Base-by-base conservation (phyloP, 164 flowering plant species). In the Magnolia sinica region DNA sequence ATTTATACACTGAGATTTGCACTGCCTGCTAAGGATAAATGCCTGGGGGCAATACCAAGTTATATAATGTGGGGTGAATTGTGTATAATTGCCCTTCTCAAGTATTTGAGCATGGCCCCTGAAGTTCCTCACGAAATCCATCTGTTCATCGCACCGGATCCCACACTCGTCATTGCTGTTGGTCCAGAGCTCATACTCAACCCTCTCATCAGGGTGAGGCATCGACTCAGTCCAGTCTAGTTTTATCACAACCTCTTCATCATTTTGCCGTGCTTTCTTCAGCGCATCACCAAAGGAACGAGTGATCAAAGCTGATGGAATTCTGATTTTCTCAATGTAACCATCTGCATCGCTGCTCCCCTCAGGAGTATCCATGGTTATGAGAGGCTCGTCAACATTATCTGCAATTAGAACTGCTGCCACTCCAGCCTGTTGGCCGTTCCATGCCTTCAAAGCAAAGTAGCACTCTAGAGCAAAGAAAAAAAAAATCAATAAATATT, bases 121-220 rank as follows among this genome's bases (percentile, higher is more conserved):
- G 83, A 93, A 95, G 65, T 84, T 83, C 82, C 84, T 91, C 22
- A 95, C 83, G 76, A 93, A 95, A 50, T 87, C 70, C 91, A 91
- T 92, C 87, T 90, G 92, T 78, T 90, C 90, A 74, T 91, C 92
- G 37, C 98, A 95, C 1, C 92, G 87, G 18, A 67, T 11, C 16
- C 98, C 98, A 81, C 98, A 95, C 78, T 95, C 97, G 51, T 95
- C 98, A 65, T 95, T 95, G 86, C 96, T 91, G 72, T 91, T 95
- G 29, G 98, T 95, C 98, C 98, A 95, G 14, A 95, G 81, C 82
- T 95, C 97, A 75, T 92, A 95, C 83, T 92, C 97, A 1, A 92
- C 98, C 79, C 96, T 79, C 66, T 87, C 81, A 76, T 95, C 98
- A 11, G 98, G 98, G 78, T 95, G 94, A 20, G 98, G 96, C 84